Base-by-base conservation (phyloP, 164 flowering plant genomes). In the Litsea cubeba region DNA sequence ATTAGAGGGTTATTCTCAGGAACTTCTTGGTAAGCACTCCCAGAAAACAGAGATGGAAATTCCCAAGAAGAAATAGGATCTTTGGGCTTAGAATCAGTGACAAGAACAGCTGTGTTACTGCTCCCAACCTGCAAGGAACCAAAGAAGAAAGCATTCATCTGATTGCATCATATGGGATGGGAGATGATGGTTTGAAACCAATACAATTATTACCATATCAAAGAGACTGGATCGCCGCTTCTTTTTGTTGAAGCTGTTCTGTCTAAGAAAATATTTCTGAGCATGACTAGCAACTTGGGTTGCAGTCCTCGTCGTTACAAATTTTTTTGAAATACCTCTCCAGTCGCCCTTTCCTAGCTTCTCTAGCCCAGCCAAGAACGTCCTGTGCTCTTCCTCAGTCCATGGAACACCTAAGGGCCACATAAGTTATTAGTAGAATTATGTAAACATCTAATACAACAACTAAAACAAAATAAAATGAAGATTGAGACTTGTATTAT, bases 241-340 rank as follows among this genome's bases (percentile, higher is more conserved):
- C 82, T 89, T 88, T 81, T 88, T 90, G 80, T 79, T 74, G 71
- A 84, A 85, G 58, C 75, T 78, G 0, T 78, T 77, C 63, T 79
- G 91, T 18, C 95, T 79, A 25, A 93, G 91, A 68, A 93, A 93
- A 72, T 91, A 87, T 70, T 93, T 93, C 54, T 93, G 98, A 64
- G 96, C 98, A 86, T 93, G 98, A 66, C 98, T 93, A 8, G 98
- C 98, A 15, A 93, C 96, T 84, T 93, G 98, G 50, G 94, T 90
- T 32, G 96, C 93, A 71, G 98, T 88, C 71, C 92, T 88, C 30
- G 93, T 86, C 2, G 85, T 88, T 2, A 90, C 95, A 78, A 82
- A 93, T 70, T 81, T 87, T 71, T 85, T 89, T 20, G 98, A 88
- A 72, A 93, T 91, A 5, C 97, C 98, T 70, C 94, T 91, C 98